A percentile compares a stretch with the other conserved stretches of the same genome.
Evolutionary conservation across 2,329 filamentous ascomycete species (phyloP).

Genomic region (Xylaria polymorpha): DNA sequence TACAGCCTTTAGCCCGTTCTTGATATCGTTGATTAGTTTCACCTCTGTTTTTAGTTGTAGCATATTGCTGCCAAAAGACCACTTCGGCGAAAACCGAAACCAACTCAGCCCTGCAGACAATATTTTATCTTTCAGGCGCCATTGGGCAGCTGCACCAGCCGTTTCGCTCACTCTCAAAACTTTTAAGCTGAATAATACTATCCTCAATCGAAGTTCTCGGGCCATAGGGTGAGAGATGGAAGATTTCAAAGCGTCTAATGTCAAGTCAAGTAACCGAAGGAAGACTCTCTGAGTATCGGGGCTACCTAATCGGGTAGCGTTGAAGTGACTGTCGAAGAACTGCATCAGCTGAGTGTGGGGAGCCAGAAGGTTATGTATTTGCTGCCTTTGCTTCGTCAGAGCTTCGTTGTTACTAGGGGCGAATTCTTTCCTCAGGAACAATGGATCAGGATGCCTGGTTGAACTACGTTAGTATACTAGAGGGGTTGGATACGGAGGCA

Average conservation of each 20-base stretch:
- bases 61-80: constrained; percentile 96
- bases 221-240: constrained; percentile 85
- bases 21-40: constrained; percentile 81
- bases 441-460: constrained; percentile 82
- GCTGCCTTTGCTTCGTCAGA: constrained; percentile 79
- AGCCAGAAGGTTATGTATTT: constrained; percentile 83
- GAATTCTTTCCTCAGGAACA: constrained; percentile 91
- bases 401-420: constrained; percentile 85
- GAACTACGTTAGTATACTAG: constrained; percentile 48
- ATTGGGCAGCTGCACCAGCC: constrained; percentile 72
- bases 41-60: constrained; percentile 94
- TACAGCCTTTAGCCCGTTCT: constrained; percentile 72
- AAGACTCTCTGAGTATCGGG: constrained; percentile 85
- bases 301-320: constrained; percentile 87
- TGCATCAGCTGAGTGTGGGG: constrained; percentile 88
- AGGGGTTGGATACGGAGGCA: not conserved
- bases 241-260: constrained; percentile 77
- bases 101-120: constrained; percentile 87
- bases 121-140: constrained; percentile 89
- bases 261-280: constrained; percentile 81
- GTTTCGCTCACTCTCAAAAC: constrained; percentile 80
- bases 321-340: constrained; percentile 95
- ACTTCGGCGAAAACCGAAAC: constrained; percentile 85
- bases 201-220: constrained; percentile 90
- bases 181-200: constrained; percentile 83